These are phyloP conservation scores for Chlorencoelia australis DNA, from an alignment of 2,329 filamentous ascomycete genomes.

Conservation along the genomic window DNA sequence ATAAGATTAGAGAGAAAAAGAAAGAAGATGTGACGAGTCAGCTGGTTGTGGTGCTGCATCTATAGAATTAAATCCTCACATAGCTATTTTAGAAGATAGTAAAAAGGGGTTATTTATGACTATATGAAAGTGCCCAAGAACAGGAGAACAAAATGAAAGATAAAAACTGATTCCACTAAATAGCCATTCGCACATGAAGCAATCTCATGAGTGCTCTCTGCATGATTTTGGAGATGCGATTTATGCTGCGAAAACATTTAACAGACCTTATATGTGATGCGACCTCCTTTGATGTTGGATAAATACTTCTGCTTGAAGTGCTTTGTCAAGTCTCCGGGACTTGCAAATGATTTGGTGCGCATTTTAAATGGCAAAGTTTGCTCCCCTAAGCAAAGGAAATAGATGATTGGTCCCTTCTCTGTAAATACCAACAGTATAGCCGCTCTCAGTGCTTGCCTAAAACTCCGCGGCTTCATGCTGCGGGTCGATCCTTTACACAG, in stretches of 20 bases:
- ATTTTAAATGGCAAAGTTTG: constrained; percentile 12
- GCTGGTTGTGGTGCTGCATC: too few species aligned
- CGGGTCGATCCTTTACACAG: constrained; percentile 11
- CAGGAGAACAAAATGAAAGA: too few species aligned
- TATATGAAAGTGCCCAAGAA: too few species aligned
- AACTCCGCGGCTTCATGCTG: constrained; percentile 11
- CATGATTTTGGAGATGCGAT: too few species aligned
- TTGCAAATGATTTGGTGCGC: constrained; percentile 13
- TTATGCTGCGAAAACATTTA: constrained; percentile 14
- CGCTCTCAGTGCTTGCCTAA: constrained; percentile 14
- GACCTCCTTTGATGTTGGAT: constrained; percentile 15
- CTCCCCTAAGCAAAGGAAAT: constrained; percentile 15
- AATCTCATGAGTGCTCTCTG: constrained; percentile 10
- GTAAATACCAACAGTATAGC: constrained; percentile 16
- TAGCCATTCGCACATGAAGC: too few species aligned
- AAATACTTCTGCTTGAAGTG: constrained; percentile 18
- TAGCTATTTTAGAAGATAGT: too few species aligned
- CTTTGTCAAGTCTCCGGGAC: constrained; percentile 15
- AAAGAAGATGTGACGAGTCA: too few species aligned
- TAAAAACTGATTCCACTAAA: too few species aligned
- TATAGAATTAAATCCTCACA: too few species aligned
- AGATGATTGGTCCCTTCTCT: constrained; percentile 14
- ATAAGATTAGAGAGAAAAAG: too few species aligned
- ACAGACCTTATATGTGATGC: constrained; percentile 13
- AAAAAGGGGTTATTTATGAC: too few species aligned